Conservation (phyloP, 257 asterid genomes). For the Solanum corneliomulleri region DNA sequence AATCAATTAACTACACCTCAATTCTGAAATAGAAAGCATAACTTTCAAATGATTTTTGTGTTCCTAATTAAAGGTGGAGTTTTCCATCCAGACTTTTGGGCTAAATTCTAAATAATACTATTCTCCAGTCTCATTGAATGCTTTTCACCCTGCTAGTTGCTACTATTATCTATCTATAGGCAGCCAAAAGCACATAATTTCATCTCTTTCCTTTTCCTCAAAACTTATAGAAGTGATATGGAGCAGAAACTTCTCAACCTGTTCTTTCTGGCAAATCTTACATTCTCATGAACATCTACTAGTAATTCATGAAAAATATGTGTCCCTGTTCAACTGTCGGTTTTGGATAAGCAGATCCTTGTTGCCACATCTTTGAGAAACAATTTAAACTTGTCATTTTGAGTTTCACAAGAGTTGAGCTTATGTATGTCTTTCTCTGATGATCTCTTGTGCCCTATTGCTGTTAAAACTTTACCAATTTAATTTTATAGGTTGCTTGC, state of each 20-base stretch:
- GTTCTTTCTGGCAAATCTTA: not conserved
- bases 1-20: not conserved
- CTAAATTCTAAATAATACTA: not conserved
- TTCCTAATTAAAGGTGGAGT: not conserved
- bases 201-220: not conserved
- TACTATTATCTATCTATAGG: not conserved
- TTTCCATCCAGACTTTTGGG: not conserved
- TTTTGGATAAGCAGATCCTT: not conserved
- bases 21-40: not conserved
- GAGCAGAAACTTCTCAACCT: not conserved
- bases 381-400: not conserved
- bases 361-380: not conserved
- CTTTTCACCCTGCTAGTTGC: not conserved
- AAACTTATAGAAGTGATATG: not conserved
- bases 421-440: not conserved
- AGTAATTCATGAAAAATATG: not conserved
- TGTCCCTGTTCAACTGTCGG: not conserved
- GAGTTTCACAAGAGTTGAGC: not conserved
- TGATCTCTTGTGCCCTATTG: not conserved
- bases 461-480: not conserved
- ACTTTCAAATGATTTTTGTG: not conserved
- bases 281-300: not conserved
- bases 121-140: not conserved
- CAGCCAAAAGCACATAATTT: not conserved
- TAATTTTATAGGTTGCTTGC: slow-evolving; percentile 45